A percentile compares a stretch with the other conserved stretches of the same genome.
phyloP scores from a whole-genome alignment of 345 rosid species.

The Arabidopsis thaliana region TAIR10.1 NC_003076.8:26152001-26152500 shows the following conservation, averaged over 20 bases:
- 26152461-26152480: constrained; percentile 12
- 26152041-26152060: constrained; percentile 40
- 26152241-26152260: constrained; percentile 43
- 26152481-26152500: not conserved
- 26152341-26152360: constrained; percentile 41
- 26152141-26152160: constrained; percentile 34
- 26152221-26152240: constrained; percentile 48
- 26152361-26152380: constrained; percentile 42
- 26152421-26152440: constrained; percentile 64
- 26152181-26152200: constrained; percentile 42
- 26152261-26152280: constrained; percentile 63
- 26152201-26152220: constrained; percentile 52
- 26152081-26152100: constrained; percentile 13
- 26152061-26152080: not conserved
- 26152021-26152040: constrained; percentile 41
- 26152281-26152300: constrained; percentile 67
- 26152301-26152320: constrained; percentile 58
- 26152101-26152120: constrained; percentile 2
- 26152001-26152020: constrained; percentile 35
- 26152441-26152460: constrained; percentile 67
- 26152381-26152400: constrained; percentile 43
- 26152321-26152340: constrained; percentile 61
- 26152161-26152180: constrained; percentile 47
- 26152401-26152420: constrained; percentile 45
- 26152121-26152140: constrained; percentile 47